Evolutionary conservation across 2,329 filamentous ascomycete genomes (phyloP).

Genomic region (Rhynchosporium agropyri): DNA sequence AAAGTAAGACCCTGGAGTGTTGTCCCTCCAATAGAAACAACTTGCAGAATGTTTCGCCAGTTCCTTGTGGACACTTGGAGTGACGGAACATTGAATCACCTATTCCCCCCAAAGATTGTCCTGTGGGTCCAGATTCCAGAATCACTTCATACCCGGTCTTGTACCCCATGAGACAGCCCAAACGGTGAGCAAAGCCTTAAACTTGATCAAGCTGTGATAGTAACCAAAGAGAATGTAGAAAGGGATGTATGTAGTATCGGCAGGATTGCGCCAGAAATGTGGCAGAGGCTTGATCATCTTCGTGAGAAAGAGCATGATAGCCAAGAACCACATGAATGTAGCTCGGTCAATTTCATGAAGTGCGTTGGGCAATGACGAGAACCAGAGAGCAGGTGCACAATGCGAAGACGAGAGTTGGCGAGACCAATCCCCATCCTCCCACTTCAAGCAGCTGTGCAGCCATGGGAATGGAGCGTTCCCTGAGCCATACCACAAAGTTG

Average conservation of each 20-base stretch:
- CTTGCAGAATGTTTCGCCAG: too few species aligned
- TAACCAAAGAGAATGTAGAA: slow-evolving; percentile 58
- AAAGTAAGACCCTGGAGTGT: too few species aligned
- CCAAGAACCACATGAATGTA: slow-evolving; percentile 8
- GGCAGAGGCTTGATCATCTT: slow-evolving; percentile 61
- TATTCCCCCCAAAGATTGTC: background rate
- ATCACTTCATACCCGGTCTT: slow-evolving; percentile 13
- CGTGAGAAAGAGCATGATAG: slow-evolving; percentile 42
- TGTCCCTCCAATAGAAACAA: too few species aligned
- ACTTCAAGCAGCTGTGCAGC: slow-evolving; percentile 28
- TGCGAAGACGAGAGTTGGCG: background rate
- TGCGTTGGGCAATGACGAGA: background rate
- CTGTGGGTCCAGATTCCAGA: background rate
- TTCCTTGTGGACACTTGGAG: too few species aligned
- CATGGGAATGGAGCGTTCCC: slow-evolving; percentile 34
- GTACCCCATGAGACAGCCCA: slow-evolving; percentile 26
- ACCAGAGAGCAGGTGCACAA: background rate
- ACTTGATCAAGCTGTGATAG: slow-evolving; percentile 58
- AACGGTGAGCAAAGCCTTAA: slow-evolving; percentile 55
- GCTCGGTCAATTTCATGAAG: background rate
- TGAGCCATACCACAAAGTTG: background rate
- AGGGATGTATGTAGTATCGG: slow-evolving; percentile 54
- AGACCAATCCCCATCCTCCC: background rate
- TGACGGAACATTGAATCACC: background rate
- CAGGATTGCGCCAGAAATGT: slow-evolving; percentile 54